Evolutionary conservation across 202 grass and related monocot species (phyloP), one percentile per base, ranked within the genome.

Genomic region (Schoenoplectus tabernaemontani): DNA sequence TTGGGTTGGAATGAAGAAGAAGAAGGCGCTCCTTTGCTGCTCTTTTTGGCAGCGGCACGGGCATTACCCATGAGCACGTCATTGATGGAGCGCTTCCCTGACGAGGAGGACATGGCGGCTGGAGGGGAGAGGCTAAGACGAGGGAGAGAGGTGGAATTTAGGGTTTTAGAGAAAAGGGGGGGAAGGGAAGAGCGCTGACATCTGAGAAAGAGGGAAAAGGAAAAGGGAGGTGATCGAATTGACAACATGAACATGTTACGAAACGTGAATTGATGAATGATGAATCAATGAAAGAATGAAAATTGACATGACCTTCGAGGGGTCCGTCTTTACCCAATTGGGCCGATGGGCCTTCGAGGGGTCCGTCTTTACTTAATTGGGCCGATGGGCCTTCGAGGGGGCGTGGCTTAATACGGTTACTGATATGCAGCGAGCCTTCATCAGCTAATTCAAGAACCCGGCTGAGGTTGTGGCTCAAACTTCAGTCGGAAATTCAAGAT

Each of bases 51-150:
- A 28, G 87, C 91, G 56, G 83, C 89, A 58, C 94, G 94, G 10
- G 94, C 91, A 41, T 87, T 83, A 50, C 89, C 89, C 91, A 97
- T 97, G 82, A 97, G 91, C 64, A 93, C 94, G 53, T 97, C 94
- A 82, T 91, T 85, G 59, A 97, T 88, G 47, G 87, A 87, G 54
- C 94, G 89, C 76, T 91, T 89, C 1, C 85, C 83, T 9, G 85
- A 72, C 44, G 83, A 74, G 32, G 89, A 82, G 16, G 80, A 93
- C 91, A 93, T 85, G 47, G 84, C 77, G 23, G 57, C 32, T 13
- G 34, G 53, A 73, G 33, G 0, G 4, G 66, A 34, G 51, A 54
- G 53, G 0, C 50, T 0, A 68, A 64, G 58, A 43, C 44, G 62
- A 51, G 54, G 37, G 79, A 82, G 15, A 76, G 46, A 42, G 57